Percentiles rank a stretch among this genome's conserved stretches.
These are phyloP conservation scores for Maudiozyma barnettii DNA, from an alignment of 805 yeast species.

Conservation along the genomic window DNA sequence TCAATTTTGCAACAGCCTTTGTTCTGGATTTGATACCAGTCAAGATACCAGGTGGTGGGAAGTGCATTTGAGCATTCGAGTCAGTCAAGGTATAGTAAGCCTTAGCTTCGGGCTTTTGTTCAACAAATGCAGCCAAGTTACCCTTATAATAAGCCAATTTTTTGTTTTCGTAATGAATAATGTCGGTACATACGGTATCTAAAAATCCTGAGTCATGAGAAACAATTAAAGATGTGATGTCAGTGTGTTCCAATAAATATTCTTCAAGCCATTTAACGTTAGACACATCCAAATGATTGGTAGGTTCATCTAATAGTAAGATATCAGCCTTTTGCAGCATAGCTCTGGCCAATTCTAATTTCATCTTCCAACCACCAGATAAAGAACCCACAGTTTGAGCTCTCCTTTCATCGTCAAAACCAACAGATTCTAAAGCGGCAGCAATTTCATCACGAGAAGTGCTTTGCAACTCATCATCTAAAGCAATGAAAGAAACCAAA, in stretches of 20 bases:
- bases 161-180: slow-evolving; percentile 91
- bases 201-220: slow-evolving; percentile 97
- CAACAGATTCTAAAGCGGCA: slow-evolving; percentile 70
- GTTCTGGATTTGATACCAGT: slow-evolving; percentile 96
- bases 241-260: slow-evolving; percentile 69
- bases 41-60: slow-evolving; percentile 96
- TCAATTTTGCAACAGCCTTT: slow-evolving; percentile 83
- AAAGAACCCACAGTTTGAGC: slow-evolving; percentile 86
- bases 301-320: slow-evolving; percentile 91
- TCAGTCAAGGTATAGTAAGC: slow-evolving; percentile 91
- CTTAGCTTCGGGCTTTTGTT: slow-evolving; percentile 90
- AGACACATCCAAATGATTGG: slow-evolving; percentile 91
- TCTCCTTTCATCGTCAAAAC: slow-evolving; percentile 85
- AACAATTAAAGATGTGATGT: slow-evolving; percentile 89
- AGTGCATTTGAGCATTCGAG: slow-evolving; percentile 88
- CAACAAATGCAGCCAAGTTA: slow-evolving; percentile 84
- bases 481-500: slow-evolving; percentile 75
- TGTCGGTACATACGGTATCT: slow-evolving; percentile 92
- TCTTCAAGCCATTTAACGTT: slow-evolving; percentile 93
- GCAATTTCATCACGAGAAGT: slow-evolving; percentile 66
- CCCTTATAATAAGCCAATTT: slow-evolving; percentile 94
- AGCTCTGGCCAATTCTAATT: slow-evolving; percentile 95
- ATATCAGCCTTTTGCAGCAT: slow-evolving; percentile 97
- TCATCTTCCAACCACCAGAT: slow-evolving; percentile 99
- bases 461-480: slow-evolving; percentile 68